Evolutionary conservation across 176 grass and related monocot genomes (phyloP).

Genomic region (Lolium rigidum): DNA sequence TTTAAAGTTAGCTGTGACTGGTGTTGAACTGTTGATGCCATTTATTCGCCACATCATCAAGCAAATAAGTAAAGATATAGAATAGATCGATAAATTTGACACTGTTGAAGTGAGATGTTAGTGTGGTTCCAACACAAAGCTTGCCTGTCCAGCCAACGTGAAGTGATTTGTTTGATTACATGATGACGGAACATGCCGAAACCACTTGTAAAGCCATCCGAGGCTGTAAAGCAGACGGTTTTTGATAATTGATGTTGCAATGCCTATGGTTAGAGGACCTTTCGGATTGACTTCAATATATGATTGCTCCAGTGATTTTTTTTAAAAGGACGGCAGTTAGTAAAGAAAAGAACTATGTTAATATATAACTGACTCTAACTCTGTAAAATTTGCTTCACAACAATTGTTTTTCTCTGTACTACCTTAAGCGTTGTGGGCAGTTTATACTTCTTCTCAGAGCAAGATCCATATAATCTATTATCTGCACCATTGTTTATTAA

Average conservation of each 20-base stretch:
- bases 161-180: constrained; percentile 18
- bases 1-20: background rate
- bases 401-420: constrained; percentile 4
- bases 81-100: constrained; percentile 1
- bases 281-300: too few species aligned
- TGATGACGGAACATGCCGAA: background rate
- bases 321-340: too few species aligned
- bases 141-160: background rate
- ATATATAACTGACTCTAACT: background rate
- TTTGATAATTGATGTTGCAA: background rate
- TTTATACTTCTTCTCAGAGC: constrained; percentile 2
- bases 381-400: background rate
- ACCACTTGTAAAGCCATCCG: constrained; percentile 7
- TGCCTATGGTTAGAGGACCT: background rate
- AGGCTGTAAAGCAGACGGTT: background rate
- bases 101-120: background rate
- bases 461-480: background rate
- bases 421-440: background rate
- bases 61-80: background rate
- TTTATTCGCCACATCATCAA: constrained; percentile 1
- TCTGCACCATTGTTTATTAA: background rate
- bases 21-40: background rate
- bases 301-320: too few species aligned
- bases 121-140: background rate
- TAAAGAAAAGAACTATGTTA: background rate